Evolutionary conservation across 2,329 filamentous ascomycete genomes (phyloP).

Genomic region (Emergomyces orientalis): DNA sequence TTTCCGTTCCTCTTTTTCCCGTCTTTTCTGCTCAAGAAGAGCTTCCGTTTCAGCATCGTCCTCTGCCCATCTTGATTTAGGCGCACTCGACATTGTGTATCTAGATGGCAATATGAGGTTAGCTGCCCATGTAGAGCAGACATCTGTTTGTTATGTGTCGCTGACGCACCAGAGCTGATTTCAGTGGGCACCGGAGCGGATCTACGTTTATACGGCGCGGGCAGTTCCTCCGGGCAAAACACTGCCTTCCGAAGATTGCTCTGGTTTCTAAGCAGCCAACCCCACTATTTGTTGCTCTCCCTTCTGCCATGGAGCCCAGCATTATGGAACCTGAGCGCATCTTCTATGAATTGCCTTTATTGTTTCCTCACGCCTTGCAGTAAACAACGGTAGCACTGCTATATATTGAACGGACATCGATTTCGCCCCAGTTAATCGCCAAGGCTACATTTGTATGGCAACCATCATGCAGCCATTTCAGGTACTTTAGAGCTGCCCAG

Average conservation of each 20-base stretch:
- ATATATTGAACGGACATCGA: not conserved
- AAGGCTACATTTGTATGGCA: not conserved
- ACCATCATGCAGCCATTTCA: constrained; percentile 40
- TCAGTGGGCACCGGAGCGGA: not conserved
- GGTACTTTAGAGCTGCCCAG: constrained; percentile 20
- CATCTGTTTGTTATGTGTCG: too few relatives aligned
- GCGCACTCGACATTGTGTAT: constrained; percentile 48
- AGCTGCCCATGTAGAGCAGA: not conserved
- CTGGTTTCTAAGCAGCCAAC: constrained; percentile 26
- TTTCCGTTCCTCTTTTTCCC: constrained; percentile 83
- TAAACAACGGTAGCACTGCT: not conserved
- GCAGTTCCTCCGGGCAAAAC: not conserved
- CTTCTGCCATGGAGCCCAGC: not conserved
- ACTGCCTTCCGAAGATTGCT: constrained; percentile 1
- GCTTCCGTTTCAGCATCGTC: constrained; percentile 70
- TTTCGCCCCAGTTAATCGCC: not conserved
- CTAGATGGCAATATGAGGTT: not conserved
- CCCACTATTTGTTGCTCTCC: constrained; percentile 15
- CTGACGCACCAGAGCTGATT: too few relatives aligned
- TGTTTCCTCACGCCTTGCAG: not conserved
- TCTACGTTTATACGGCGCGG: not conserved
- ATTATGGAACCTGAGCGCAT: not conserved
- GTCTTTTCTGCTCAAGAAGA: constrained; percentile 58
- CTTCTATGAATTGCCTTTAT: not conserved
- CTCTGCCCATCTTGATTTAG: constrained; percentile 78